Conservation (phyloP, 305 asterid genomes). For the Fraxinus dipetala region DNA sequence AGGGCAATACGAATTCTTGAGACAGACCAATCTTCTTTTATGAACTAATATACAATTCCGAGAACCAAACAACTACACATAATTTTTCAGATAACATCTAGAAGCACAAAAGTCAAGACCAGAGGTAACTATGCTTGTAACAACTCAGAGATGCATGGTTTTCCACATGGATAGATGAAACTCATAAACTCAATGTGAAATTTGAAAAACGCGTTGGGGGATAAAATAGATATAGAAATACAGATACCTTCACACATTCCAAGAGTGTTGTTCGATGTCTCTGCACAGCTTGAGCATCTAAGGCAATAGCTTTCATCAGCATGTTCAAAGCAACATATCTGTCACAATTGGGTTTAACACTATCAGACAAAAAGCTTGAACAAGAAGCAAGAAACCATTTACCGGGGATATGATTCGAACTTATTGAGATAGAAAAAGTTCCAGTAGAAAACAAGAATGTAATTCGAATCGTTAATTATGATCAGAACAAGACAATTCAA, state of each 20-base stretch:
- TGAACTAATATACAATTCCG: neutral
- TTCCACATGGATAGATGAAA: slow-evolving; percentile 19
- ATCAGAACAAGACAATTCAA: neutral
- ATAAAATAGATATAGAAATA: neutral
- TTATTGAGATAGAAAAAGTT: neutral
- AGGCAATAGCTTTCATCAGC: slow-evolving; percentile 91
- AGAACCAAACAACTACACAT: slow-evolving; percentile 10
- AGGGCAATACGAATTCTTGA: neutral
- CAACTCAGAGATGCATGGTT: neutral
- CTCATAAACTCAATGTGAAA: neutral
- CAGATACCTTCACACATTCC: slow-evolving; percentile 92
- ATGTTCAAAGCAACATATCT: slow-evolving; percentile 97
- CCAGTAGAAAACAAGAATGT: neutral
- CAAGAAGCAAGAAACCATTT: slow-evolving; percentile 21
- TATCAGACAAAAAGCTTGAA: slow-evolving; percentile 27
- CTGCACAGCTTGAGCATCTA: slow-evolving; percentile 97
- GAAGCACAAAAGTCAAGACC: slow-evolving; percentile 8
- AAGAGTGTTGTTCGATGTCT: slow-evolving; percentile 90
- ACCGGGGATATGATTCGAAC: neutral
- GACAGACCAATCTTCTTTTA: neutral
- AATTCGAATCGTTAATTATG: neutral
- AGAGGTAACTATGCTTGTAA: slow-evolving; percentile 4
- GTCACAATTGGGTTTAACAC: slow-evolving; percentile 36
- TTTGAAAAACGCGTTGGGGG: neutral
- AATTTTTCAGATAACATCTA: slow-evolving; percentile 7